Base-by-base conservation (phyloP, 441 rosid species). In the Corymbia calophylla region DNA sequence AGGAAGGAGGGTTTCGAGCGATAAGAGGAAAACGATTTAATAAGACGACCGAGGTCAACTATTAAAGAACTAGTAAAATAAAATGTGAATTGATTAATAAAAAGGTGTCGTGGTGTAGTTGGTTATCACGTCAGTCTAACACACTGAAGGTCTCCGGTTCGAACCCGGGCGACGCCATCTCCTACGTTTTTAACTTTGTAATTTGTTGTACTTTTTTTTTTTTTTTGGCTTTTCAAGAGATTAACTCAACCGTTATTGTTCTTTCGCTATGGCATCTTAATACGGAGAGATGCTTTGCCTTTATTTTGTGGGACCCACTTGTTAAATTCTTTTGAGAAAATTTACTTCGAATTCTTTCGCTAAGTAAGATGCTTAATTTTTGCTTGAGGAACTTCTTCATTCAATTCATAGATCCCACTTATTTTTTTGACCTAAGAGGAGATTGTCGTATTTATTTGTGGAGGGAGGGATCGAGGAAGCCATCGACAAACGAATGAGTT, bases 51-150 rank as follows among this genome's bases (percentile, higher is more conserved):
- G 17, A 47, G 6, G 84, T 73, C 51, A 39, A 21, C 3, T 0
- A 1, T 0, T 1, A 73, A 6, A 0, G 0, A 0, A 2, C 18
- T 73, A 39, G 1, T 10, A 11, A 1, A 39, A 39, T 5, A 0
- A 19, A 6, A 11, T 39, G 48, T 21, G 5, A 4, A 1, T 0
- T 3, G 0, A 0, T 0, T 2, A 0, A 0, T 8, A 14, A 0
- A 2, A 1, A 1, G 92, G 95, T 93, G 90, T 97, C 95, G 96
- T 97, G 99, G 99, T 97, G 98, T 95, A 95, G 98, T 96, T 97
- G 99, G 98, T 97, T 97, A 95, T 96, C 99, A 95, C 98, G 97
- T 98, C 97, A 96, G 97, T 98, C 97, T 96, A 97, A 96, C 99
- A 95, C 98, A 95, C 96, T 94, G 98, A 95, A 98, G 98, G 98